Evolutionary conservation across 2,329 filamentous ascomycete genomes (phyloP), one percentile per base, ranked within the genome.

Genomic region (Bisporella sp.): DNA sequence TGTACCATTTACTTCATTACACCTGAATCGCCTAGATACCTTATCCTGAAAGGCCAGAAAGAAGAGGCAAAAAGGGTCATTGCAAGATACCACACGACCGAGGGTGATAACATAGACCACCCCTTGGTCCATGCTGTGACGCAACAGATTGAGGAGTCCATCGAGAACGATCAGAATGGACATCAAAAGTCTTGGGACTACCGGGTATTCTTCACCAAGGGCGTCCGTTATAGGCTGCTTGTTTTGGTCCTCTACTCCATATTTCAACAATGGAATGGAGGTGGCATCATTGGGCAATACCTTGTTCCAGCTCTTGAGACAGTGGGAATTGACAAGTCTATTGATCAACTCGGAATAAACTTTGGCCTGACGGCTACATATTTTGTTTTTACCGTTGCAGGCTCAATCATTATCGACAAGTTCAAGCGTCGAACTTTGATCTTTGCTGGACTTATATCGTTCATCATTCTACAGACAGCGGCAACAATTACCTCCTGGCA

Each of bases 401-500:
- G 54, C 3, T 52, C 59, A 6, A 52, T 52, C 31, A 51, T 60
- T 21, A 48, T 61, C 32, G 57, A 60, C 32, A 55, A 45, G 41
- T 53, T 62, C 28, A 48, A 51, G 5, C 46, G 60, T 41, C 64
- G 72, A 29, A 74, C 69, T 1, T 64, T 75, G 33, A 74, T 74
- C 21, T 73, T 74, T 49, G 54, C 66, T 1, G 69, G 71, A 4
- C 58, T 74, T 11, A 64, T 67, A 31, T 68, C 63, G 40, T 73
- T 75, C 58, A 68, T 74, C 21, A 49, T 71, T 51, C 64, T 72
- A 46, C 72, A 75, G 54, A 71, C 66, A 4, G 66, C 69, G 6
- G 68, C 69, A 5, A 75, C 73, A 1, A 73, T 75, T 44, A 74
- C 72, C 1, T 71, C 70, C 5, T 75, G 73, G 73, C 68, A 69